Evolutionary conservation across 805 yeast genomes (phyloP).

Genomic region (Teunomyces atbi): DNA sequence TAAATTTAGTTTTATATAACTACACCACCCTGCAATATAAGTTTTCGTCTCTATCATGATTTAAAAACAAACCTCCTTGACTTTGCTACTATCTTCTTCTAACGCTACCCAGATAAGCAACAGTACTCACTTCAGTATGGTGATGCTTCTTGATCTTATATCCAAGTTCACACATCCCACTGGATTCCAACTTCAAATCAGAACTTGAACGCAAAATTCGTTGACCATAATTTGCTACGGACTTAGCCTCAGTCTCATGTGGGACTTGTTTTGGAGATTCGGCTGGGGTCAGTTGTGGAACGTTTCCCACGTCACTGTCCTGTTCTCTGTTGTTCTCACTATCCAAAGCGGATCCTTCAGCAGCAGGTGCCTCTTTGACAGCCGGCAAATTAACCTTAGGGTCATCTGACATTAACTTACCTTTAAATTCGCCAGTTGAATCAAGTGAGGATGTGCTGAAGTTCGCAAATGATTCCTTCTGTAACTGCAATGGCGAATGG

Average conservation of each 20-base stretch:
- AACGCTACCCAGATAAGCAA: constrained; percentile 26
- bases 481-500: constrained; percentile 17
- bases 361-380: constrained; percentile 1
- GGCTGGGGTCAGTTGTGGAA: not conserved
- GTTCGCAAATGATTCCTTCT: constrained; percentile 10
- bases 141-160: constrained; percentile 43
- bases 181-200: constrained; percentile 20
- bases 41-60: constrained; percentile 2
- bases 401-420: constrained; percentile 8
- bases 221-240: not conserved
- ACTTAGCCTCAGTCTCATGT: not conserved
- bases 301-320: not conserved
- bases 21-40: not conserved
- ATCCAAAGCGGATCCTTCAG: constrained; percentile 5
- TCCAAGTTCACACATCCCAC: constrained; percentile 41
- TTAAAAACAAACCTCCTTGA: not conserved
- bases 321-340: not conserved
- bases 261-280: not conserved
- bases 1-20: not conserved
- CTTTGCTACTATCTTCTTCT: constrained; percentile 7
- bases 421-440: not conserved
- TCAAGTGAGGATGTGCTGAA: constrained; percentile 1
- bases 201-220: constrained; percentile 8
- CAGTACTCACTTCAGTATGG: constrained; percentile 38
- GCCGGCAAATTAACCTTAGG: constrained; percentile 6